phyloP scores from a whole-genome alignment of 331 rosid genomes.

The Acacia concinna region DNA sequence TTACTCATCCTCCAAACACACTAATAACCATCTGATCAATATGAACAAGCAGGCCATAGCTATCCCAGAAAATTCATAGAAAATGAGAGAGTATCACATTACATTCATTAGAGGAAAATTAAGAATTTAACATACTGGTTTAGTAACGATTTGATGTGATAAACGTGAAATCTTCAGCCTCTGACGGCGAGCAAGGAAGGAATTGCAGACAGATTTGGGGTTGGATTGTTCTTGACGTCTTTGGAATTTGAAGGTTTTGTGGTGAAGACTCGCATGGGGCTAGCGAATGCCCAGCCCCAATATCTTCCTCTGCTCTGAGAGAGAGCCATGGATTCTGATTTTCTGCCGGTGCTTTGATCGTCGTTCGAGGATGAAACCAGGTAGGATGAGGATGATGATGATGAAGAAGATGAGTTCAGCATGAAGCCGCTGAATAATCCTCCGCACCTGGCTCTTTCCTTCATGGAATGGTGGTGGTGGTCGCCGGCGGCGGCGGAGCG shows the following conservation, averaged over 20 bases:
- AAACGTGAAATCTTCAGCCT: constrained; percentile 37
- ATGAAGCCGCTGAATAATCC: constrained; percentile 89
- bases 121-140: background rate
- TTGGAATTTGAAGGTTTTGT: constrained; percentile 54
- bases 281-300: constrained; percentile 96
- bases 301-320: constrained; percentile 52
- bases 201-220: constrained; percentile 73
- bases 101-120: background rate
- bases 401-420: constrained; percentile 70
- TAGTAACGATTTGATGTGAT: background rate
- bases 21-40: background rate
- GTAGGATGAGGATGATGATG: constrained; percentile 69
- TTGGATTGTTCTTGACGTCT: constrained; percentile 52
- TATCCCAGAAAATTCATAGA: background rate
- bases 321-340: constrained; percentile 33
- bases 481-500: constrained; percentile 16
- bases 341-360: constrained; percentile 43
- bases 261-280: constrained; percentile 87
- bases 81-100: constrained; percentile 23
- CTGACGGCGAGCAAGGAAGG: constrained; percentile 83
- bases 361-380: constrained; percentile 71
- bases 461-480: constrained; percentile 56
- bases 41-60: constrained; percentile 1
- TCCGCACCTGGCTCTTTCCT: constrained; percentile 78
- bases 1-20: constrained; percentile 25